phyloP scores from a whole-genome alignment of 331 rosid species.

The Malus hybrid region DNA sequence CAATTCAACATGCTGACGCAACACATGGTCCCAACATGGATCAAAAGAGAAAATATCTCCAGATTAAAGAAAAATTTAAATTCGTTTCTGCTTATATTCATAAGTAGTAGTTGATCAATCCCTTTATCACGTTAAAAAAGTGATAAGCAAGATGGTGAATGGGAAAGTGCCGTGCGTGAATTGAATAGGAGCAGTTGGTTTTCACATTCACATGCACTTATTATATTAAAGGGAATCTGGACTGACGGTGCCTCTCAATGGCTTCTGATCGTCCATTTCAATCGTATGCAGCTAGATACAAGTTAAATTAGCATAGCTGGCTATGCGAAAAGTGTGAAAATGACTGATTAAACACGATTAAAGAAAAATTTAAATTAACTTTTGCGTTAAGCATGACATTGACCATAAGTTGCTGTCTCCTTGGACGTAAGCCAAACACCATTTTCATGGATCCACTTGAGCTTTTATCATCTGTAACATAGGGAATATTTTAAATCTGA shows the following conservation, averaged over 20 bases:
- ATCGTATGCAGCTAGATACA: neutral
- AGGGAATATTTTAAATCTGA: neutral
- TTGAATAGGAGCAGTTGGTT: conserved; percentile 13
- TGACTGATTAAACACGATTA: neutral
- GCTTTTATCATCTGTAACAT: neutral
- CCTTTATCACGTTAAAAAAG: neutral
- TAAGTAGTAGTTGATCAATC: neutral
- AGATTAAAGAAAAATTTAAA: neutral
- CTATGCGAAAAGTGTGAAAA: neutral
- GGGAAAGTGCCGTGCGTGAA: neutral
- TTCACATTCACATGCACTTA: neutral
- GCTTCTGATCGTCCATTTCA: too few relatives aligned
- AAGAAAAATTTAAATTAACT: neutral
- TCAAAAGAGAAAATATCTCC: neutral
- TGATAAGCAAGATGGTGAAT: conserved; percentile 7
- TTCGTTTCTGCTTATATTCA: neutral
- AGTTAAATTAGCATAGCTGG: too few relatives aligned
- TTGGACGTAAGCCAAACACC: neutral
- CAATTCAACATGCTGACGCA: neutral
- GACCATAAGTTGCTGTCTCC: conserved; percentile 7
- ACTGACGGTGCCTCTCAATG: neutral
- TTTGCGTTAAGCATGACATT: neutral
- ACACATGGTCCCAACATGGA: neutral
- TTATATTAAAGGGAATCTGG: neutral
- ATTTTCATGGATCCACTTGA: neutral